Conservation (phyloP, 176 grass and related monocot genomes). For the Avena eriantha region DNA sequence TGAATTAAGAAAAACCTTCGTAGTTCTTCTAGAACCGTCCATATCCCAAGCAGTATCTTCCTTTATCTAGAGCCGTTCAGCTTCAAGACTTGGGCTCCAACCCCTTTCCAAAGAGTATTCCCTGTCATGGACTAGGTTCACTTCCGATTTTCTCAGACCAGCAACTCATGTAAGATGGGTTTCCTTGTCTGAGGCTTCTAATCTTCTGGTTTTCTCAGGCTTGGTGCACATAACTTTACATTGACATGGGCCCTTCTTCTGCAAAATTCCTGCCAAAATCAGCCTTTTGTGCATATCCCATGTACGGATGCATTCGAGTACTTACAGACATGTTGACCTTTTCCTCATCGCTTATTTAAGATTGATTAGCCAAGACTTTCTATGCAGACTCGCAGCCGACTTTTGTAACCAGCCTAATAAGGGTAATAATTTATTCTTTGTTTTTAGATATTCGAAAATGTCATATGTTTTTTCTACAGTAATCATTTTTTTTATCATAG, state of each 20-base stretch:
- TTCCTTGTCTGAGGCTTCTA: constrained; percentile 12
- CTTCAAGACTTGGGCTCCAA: background rate
- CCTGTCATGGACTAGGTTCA: background rate
- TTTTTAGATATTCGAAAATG: background rate
- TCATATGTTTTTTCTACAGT: background rate
- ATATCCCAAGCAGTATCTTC: background rate
- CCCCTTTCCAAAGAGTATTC: background rate
- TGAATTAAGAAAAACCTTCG: background rate
- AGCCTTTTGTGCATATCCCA: background rate
- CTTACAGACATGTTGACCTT: background rate
- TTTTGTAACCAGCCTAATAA: background rate
- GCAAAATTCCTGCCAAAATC: background rate
- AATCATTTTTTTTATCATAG: background rate
- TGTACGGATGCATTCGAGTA: constrained; percentile 17
- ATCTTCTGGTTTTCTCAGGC: constrained; percentile 6
- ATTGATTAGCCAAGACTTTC: background rate
- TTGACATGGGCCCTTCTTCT: constrained; percentile 5
- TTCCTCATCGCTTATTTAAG: background rate
- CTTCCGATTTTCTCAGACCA: constrained; percentile 8
- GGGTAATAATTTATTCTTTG: background rate
- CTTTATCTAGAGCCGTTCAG: background rate
- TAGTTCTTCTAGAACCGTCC: background rate
- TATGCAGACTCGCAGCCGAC: background rate
- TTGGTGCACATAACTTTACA: constrained; percentile 14
- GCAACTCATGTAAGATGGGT: constrained; percentile 8